Evolutionary conservation across 306 rosid species (phyloP).

Genomic region (Dryas octopetala): DNA sequence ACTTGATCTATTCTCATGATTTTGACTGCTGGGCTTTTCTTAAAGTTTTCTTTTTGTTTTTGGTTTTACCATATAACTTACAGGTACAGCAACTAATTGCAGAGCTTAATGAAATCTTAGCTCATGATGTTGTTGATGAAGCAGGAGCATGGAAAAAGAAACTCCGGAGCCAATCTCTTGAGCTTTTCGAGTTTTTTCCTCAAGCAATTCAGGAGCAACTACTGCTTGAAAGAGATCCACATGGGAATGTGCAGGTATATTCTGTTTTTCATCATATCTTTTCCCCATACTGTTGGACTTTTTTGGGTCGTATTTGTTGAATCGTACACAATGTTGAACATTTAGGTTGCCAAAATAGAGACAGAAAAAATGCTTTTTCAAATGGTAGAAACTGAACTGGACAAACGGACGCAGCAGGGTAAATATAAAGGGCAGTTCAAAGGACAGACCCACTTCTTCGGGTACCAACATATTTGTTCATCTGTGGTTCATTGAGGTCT

Average conservation of each 20-base stretch:
- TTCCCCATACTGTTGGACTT: slow-evolving; percentile 5
- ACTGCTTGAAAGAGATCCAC: slow-evolving; percentile 95
- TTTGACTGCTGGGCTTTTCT: background rate
- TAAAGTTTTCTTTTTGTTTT: background rate
- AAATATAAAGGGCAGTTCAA: slow-evolving; percentile 48
- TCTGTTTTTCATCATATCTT: slow-evolving; percentile 17
- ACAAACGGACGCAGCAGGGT: slow-evolving; percentile 65
- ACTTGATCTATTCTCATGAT: no score
- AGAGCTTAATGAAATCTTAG: slow-evolving; percentile 81
- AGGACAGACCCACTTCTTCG: slow-evolving; percentile 90
- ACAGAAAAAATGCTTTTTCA: slow-evolving; percentile 93
- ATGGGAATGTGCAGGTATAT: slow-evolving; percentile 87
- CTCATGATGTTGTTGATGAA: slow-evolving; percentile 71
- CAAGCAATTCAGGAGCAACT: slow-evolving; percentile 88
- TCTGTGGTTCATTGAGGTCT: background rate
- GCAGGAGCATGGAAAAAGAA: slow-evolving; percentile 86
- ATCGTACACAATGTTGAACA: slow-evolving; percentile 13
- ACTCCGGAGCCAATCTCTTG: slow-evolving; percentile 60
- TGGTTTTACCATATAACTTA: slow-evolving; percentile 17
- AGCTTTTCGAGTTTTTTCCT: slow-evolving; percentile 80
- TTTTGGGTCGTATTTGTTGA: background rate
- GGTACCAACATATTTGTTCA: slow-evolving; percentile 38
- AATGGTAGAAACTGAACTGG: slow-evolving; percentile 87
- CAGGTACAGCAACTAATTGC: slow-evolving; percentile 92
- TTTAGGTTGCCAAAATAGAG: slow-evolving; percentile 86